Conservation (phyloP, 768 basidiomycete genomes). For the Pholiota molesta region DNA sequence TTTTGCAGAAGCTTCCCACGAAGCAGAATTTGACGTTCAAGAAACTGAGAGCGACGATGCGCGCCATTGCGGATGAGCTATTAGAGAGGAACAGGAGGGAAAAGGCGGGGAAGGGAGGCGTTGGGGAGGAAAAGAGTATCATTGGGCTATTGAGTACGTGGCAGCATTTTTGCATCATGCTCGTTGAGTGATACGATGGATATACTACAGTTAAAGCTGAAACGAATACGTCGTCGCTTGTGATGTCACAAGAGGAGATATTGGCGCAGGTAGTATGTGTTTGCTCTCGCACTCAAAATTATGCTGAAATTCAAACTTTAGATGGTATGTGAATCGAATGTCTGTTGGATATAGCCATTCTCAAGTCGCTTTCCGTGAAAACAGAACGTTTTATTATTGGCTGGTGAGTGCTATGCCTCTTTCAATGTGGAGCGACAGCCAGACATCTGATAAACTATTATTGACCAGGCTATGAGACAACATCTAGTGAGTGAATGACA, state of each 20-base stretch:
- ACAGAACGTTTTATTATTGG: slow-evolving; percentile 40
- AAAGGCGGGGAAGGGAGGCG: slow-evolving; percentile 26
- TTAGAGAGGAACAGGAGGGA: slow-evolving; percentile 39
- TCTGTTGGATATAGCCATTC: not conserved
- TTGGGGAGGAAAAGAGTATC: slow-evolving; percentile 40
- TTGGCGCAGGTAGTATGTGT: slow-evolving; percentile 33
- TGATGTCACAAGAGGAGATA: slow-evolving; percentile 41
- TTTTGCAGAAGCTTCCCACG: slow-evolving; percentile 39
- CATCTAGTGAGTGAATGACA: slow-evolving; percentile 39
- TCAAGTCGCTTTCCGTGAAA: not conserved
- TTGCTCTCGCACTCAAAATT: too few relatives aligned
- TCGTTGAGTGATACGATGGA: not conserved
- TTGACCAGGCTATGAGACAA: slow-evolving; percentile 58
- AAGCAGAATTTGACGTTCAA: slow-evolving; percentile 30
- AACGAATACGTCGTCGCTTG: slow-evolving; percentile 28
- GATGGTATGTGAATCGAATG: slow-evolving; percentile 17
- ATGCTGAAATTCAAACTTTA: not conserved
- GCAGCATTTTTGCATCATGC: slow-evolving; percentile 1
- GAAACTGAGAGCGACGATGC: slow-evolving; percentile 36
- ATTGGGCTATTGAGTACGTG: slow-evolving; percentile 37
- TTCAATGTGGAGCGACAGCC: too few relatives aligned
- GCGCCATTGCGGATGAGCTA: slow-evolving; percentile 40
- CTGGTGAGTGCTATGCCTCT: slow-evolving; percentile 29
- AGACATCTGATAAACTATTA: not conserved
- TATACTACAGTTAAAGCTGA: slow-evolving; percentile 37